Evolutionary conservation across 805 yeast species (phyloP).

Genomic region (Yarrowia hollandica): DNA sequence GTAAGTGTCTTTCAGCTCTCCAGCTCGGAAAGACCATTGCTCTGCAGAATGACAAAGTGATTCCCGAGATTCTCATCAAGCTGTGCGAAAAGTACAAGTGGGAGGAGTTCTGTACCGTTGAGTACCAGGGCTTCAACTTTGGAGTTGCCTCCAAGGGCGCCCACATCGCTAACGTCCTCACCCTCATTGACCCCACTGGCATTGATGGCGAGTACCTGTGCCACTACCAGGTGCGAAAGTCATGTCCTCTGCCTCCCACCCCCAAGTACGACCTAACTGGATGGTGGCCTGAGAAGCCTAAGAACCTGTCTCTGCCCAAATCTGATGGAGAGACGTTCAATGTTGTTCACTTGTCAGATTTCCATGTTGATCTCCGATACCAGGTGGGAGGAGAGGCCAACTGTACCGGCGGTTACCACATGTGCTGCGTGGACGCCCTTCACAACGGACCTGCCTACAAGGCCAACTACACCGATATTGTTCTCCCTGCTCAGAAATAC

Average conservation of each 20-base stretch:
- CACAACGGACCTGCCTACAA: conserved; percentile 29
- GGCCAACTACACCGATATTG: conserved; percentile 33
- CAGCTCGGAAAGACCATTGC: conserved; percentile 16
- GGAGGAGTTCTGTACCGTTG: conserved; percentile 14
- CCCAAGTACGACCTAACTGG: conserved; percentile 19
- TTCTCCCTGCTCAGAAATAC: conserved; percentile 58
- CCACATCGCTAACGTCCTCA: conserved; percentile 52
- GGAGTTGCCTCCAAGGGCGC: conserved; percentile 16
- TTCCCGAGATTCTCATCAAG: conserved; percentile 10
- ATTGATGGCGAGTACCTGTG: conserved; percentile 58
- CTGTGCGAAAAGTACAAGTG: conserved; percentile 23
- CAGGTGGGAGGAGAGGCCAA: conserved; percentile 49
- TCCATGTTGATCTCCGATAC: conserved; percentile 57
- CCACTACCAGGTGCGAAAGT: conserved; percentile 44
- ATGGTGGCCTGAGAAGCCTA: conserved; percentile 46
- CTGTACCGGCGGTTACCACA: conserved; percentile 45
- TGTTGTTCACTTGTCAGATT: conserved; percentile 68
- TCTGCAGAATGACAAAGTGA: conserved; percentile 18
- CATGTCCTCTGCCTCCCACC: conserved; percentile 15
- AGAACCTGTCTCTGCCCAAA: conserved; percentile 48
- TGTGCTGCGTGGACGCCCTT: conserved; percentile 56
- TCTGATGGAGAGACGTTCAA: conserved; percentile 49
- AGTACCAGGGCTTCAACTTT: conserved; percentile 22
- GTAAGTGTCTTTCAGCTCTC: conserved; percentile 12
- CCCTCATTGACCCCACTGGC: conserved; percentile 53